phyloP scores from a whole-genome alignment of 2,329 filamentous ascomycete species.

The Lecanicillium sp. region DNA sequence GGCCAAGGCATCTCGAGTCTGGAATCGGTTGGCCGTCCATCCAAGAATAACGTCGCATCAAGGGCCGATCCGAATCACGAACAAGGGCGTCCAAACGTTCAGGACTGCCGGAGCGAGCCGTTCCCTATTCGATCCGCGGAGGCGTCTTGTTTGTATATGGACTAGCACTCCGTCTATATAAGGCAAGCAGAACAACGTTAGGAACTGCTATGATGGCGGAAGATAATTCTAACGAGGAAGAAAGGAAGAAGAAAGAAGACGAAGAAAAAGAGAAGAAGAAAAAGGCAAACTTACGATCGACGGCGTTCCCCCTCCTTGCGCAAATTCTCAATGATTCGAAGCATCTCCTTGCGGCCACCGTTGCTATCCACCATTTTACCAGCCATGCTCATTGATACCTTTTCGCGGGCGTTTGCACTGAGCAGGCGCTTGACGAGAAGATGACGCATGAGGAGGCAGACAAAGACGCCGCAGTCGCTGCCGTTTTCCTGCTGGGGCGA shows the following conservation, averaged over 20 bases:
- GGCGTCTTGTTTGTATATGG: slow-evolving; percentile 31
- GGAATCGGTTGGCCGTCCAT: background rate
- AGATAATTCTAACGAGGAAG: background rate
- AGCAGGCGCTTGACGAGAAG: slow-evolving; percentile 79
- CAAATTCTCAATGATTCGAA: slow-evolving; percentile 78
- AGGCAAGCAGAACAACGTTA: background rate
- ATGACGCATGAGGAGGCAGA: slow-evolving; percentile 91
- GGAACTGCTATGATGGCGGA: background rate
- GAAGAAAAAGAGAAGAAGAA: background rate
- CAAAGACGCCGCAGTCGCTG: slow-evolving; percentile 91
- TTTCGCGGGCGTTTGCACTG: slow-evolving; percentile 69
- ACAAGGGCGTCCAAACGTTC: slow-evolving; percentile 18
- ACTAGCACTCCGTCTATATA: slow-evolving; percentile 26
- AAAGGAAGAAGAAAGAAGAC: background rate
- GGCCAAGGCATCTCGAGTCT: too few species aligned
- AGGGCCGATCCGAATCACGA: background rate
- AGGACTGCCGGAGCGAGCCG: slow-evolving; percentile 22
- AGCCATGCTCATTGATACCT: slow-evolving; percentile 89
- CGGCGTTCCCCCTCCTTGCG: slow-evolving; percentile 81
- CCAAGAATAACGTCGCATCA: too few species aligned
- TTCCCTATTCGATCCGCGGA: slow-evolving; percentile 33
- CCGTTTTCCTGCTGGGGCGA: slow-evolving; percentile 87
- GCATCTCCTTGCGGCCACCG: slow-evolving; percentile 80
- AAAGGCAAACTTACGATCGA: slow-evolving; percentile 60
- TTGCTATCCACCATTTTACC: slow-evolving; percentile 75